Evolutionary conservation across 2,329 filamentous ascomycete species (phyloP).

Genomic region (Xylariales sp.): DNA sequence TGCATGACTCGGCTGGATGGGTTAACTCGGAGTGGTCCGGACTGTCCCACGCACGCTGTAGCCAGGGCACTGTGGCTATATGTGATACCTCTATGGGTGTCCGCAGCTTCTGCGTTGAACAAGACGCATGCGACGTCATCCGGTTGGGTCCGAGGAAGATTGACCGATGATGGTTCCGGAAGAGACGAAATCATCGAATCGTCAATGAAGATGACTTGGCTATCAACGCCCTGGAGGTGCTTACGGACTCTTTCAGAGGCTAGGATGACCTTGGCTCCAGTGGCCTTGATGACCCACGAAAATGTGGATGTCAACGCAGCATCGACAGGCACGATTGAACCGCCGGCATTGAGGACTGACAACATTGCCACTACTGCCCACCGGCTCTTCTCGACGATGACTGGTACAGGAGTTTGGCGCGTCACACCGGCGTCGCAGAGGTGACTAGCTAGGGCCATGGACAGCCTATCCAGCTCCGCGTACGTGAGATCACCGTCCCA

Average conservation of each 20-base stretch:
- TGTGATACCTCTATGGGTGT: conserved; percentile 55
- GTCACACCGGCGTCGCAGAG: conserved; percentile 23
- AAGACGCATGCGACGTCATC: conserved; percentile 56
- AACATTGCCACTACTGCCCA: conserved; percentile 67
- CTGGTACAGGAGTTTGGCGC: conserved; percentile 46
- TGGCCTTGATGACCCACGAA: conserved; percentile 36
- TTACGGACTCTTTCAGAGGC: conserved; percentile 37
- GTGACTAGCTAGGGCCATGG: conserved; percentile 25
- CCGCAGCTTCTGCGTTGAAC: conserved; percentile 54
- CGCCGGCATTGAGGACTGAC: conserved; percentile 52
- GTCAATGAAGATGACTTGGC: conserved; percentile 37
- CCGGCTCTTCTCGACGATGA: conserved; percentile 66
- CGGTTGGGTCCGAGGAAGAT: conserved; percentile 29
- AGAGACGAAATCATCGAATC: conserved; percentile 35
- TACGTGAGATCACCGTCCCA: conserved; percentile 28
- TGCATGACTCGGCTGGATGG: conserved; percentile 52
- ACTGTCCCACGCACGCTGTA: conserved; percentile 48
- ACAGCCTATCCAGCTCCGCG: conserved; percentile 20
- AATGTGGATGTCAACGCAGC: conserved; percentile 37
- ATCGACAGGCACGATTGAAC: conserved; percentile 46
- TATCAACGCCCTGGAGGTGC: conserved; percentile 34
- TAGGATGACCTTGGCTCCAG: conserved; percentile 40
- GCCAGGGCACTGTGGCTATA: conserved; percentile 57
- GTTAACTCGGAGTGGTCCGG: conserved; percentile 43
- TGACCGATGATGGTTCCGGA: conserved; percentile 22